A percentile compares a stretch with the other conserved stretches of the same genome.
Conservation (phyloP, 495 filamentous ascomycete species). For the Terfezia boudieri region DNA sequence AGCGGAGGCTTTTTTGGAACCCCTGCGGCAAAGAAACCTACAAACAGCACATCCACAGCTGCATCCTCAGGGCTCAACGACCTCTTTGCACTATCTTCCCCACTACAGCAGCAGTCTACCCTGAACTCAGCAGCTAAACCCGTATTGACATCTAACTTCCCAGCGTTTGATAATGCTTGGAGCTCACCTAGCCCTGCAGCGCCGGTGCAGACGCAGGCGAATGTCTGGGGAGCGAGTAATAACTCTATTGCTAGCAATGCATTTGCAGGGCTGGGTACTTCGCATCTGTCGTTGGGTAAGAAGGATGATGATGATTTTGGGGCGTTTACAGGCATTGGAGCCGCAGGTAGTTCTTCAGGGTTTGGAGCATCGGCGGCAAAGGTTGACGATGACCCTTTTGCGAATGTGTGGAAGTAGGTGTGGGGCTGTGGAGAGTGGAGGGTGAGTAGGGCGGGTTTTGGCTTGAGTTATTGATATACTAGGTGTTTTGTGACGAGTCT, state of each 20-base stretch:
- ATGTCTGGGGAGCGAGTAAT: not conserved
- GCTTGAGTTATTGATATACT: no score
- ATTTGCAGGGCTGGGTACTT: not conserved
- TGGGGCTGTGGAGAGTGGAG: not conserved
- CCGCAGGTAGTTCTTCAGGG: constrained; percentile 4
- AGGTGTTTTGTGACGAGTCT: no score
- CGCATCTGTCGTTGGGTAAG: not conserved
- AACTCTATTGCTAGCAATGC: not conserved
- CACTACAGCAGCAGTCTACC: constrained; percentile 27
- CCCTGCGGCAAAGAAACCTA: constrained; percentile 29
- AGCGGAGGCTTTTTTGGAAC: constrained; percentile 67
- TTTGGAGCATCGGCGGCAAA: constrained; percentile 3
- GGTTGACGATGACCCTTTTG: constrained; percentile 17
- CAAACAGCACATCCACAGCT: constrained; percentile 24
- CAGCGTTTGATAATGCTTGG: constrained; percentile 27
- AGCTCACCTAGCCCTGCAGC: constrained; percentile 17
- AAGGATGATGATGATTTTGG: constrained; percentile 18
- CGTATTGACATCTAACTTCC: constrained; percentile 16
- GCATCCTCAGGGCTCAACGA: constrained; percentile 38
- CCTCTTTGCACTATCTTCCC: constrained; percentile 58
- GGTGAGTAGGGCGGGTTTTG: no score
- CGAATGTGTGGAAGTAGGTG: constrained; percentile 18
- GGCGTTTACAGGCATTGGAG: constrained; percentile 10
- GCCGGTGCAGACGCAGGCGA: not conserved
- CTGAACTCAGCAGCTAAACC: constrained; percentile 24